Evolutionary conservation across 73 alveolate genomes (phyloP), one percentile per base, ranked within the genome.

Genomic region (Uronychia binucleata): DNA sequence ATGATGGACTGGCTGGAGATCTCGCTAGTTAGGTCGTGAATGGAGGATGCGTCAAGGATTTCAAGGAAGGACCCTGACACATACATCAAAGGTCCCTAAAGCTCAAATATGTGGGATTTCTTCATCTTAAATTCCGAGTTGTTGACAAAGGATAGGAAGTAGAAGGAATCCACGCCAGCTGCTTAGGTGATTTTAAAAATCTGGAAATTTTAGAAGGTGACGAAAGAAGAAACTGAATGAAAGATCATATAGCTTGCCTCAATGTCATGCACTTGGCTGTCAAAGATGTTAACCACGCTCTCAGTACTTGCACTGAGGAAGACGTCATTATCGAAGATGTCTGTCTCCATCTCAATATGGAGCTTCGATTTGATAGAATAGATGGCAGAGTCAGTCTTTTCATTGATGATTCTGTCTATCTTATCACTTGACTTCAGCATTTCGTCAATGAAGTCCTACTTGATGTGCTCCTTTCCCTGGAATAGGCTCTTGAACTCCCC

Each of bases 281-380:
- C 67, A 5, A 46, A 19, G 67, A 46, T 46, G 67, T 46, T 46
- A 19, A 46, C 67, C 19, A 19, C 19, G 67, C 67, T 46, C 19
- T 46, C 67, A 19, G 67, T 46, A 46, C 67, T 46, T 11, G 67
- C 67, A 46, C n/a, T 11, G 19, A 46, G 67, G 67, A 46, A 46
- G 67, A 46, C 67, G 19, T 46, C 67, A 46, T 46, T 46, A 46
- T 46, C 67, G 5, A 19, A 11, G 67, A 46, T 19, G 5, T 46
- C 67, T 11, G 67, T 46, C n/a, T 5, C 19, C 35, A 34, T 85
- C 74, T 34, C 77, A 30, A 85, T 75, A 29, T 35, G 31, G 27
- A 77, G 58, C 80, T 76, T 77, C 1, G 91, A 83, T 57, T 85
- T 85, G 57, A 85, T 85, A 25, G 86, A 67, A 77, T 85, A 85